These are phyloP conservation scores for Medicago lupulina DNA, from an alignment of 306 rosid genomes.

Conservation along the genomic window DNA sequence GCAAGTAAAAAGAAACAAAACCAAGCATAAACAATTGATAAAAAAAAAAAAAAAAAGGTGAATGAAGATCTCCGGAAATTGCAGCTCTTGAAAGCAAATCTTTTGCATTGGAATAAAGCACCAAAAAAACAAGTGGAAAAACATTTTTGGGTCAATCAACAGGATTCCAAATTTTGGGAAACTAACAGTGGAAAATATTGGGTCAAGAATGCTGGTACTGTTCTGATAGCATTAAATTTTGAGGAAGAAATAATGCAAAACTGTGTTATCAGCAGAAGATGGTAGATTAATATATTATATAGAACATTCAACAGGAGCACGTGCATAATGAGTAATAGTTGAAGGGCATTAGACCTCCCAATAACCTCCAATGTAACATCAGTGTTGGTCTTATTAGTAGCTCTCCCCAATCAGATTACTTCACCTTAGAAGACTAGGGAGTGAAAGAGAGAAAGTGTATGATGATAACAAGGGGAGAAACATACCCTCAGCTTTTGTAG, in stretches of 20 bases:
- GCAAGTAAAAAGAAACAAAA: not conserved
- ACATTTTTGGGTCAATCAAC: not conserved
- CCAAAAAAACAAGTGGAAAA: not conserved
- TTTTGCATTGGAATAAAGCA: not conserved
- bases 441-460: constrained; percentile 7
- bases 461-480: constrained; percentile 21
- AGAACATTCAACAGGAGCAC: not conserved
- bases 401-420: not conserved
- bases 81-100: not conserved
- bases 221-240: not conserved
- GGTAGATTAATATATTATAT: not conserved
- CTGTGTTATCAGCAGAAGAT: not conserved
- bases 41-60: not conserved
- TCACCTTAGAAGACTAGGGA: not conserved
- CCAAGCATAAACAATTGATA: not conserved
- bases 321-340: not conserved
- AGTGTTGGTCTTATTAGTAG: not conserved
- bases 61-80: not conserved
- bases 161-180: not conserved
- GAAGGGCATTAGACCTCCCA: not conserved
- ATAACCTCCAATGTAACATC: constrained; percentile 1
- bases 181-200: not conserved
- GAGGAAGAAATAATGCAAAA: not conserved
- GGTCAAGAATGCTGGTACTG: not conserved
- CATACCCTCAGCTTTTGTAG: constrained; percentile 64